A percentile compares a stretch with the other conserved stretches of the same genome.
Conservation (phyloP, 176 grass and related monocot species). For the Elymus sibiricus region DNA sequence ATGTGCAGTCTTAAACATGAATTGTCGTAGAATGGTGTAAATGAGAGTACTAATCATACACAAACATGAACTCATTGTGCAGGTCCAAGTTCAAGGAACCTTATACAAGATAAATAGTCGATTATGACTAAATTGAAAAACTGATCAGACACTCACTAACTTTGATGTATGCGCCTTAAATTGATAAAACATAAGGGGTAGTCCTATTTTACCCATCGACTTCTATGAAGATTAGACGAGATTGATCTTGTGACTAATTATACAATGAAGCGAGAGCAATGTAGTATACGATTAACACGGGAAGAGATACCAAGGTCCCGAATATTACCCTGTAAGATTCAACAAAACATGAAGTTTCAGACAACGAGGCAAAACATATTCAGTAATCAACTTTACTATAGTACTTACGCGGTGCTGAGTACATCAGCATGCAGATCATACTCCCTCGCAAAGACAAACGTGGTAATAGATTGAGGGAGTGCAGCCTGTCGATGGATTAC, state of each 20-base stretch:
- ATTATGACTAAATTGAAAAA: too few species aligned
- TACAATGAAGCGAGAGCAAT: neutral
- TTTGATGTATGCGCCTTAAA: too few species aligned
- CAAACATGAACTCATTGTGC: too few species aligned
- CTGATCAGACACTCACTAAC: too few species aligned
- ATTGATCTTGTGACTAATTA: neutral
- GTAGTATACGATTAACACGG: conserved; percentile 45
- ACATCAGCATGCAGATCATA: conserved; percentile 68
- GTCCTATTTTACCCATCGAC: too few species aligned
- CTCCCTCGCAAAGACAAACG: conserved; percentile 73
- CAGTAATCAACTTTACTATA: neutral
- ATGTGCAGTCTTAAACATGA: too few species aligned
- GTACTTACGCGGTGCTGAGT: conserved; percentile 51
- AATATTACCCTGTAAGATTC: conserved; percentile 58
- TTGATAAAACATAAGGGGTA: too few species aligned
- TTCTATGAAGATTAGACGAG: too few species aligned
- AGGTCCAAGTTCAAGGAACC: too few species aligned
- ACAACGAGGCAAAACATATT: neutral
- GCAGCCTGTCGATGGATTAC: conserved; percentile 37
- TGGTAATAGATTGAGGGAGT: conserved; percentile 57
- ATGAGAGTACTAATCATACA: too few species aligned
- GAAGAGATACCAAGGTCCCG: conserved; percentile 61
- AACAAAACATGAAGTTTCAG: neutral
- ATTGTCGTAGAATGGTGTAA: too few species aligned
- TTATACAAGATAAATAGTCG: too few species aligned